Base-by-base conservation (phyloP, 2,329 filamentous ascomycete genomes). In the Alternaria triticina region DNA sequence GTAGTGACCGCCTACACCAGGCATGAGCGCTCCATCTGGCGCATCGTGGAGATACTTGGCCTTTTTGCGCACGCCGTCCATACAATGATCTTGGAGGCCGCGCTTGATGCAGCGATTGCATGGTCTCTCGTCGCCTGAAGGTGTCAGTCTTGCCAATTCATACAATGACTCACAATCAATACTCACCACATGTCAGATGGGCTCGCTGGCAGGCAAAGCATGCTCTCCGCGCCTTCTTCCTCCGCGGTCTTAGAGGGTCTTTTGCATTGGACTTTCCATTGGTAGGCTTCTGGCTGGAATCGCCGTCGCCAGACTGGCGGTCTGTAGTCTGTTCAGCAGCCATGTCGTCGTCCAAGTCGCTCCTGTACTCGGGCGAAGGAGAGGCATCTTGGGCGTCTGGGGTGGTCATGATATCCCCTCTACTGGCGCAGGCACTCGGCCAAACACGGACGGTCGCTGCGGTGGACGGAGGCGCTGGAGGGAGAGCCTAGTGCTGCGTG, bases 41-140 rank as follows among this genome's bases (percentile, higher is more conserved):
- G 95, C 94, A 85, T 98, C 96, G 77, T 98, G 94, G 60, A 99
- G 91, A 80, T 99, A 99, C 81, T 99, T 99, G 56, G 96, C 96
- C 86, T 98, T 99, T 82, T 99, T 99, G 67, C 96, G 91, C 55
- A 98, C 94, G 57, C 96, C 96, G 77, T 99, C 96, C 80, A 97
- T 94, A 77, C 96, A 99, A 65, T 89, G 89, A 78, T 97, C 94
- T 74, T 94, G 92, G 22, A 98, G 87, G 49, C 93, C 93, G 73
- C 96, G 91, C 81, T 97, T 97, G 72, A 98, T 93, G 80, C 96
- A 99, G 75, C 96, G 87, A 76, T 94, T 89, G 79, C 96, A 99
- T 57, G 96, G 96, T 72, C 96, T 88, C 80, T 99, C 95, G 79
- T 99, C 96, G 74, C 95, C 96, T 98, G 52, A 12, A 70, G 45